A percentile compares a stretch with the other conserved stretches of the same genome.
phyloP scores from a whole-genome alignment of 257 asterid genomes.

The Dorcoceras hygrometricum region DNA sequence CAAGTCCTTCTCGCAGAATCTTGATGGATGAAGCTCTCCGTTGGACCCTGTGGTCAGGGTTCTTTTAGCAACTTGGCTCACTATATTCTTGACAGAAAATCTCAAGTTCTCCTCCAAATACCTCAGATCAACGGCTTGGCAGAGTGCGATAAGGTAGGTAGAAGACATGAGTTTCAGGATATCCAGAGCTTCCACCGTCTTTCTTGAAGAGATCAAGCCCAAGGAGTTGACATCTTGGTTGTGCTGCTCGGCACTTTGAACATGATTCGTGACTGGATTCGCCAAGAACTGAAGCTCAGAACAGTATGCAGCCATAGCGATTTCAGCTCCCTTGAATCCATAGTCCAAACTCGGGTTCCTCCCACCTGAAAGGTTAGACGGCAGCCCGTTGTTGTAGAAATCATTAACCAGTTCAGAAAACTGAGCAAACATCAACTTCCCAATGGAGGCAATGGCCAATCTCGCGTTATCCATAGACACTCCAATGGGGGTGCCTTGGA shows the following conservation, averaged over 20 bases:
- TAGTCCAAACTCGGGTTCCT: conserved; percentile 53
- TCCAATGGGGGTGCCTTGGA: conserved; percentile 53
- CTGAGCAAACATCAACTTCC: conserved; percentile 47
- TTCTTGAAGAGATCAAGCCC: conserved; percentile 47
- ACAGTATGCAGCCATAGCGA: conserved; percentile 53
- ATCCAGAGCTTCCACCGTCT: conserved; percentile 44
- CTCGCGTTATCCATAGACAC: conserved; percentile 54
- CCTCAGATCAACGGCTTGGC: conserved; percentile 47
- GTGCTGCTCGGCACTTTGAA: conserved; percentile 58
- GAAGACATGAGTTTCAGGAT: conserved; percentile 48
- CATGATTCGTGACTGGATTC: conserved; percentile 50
- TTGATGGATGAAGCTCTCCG: conserved; percentile 49
- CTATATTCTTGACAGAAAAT: conserved; percentile 40
- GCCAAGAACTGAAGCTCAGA: conserved; percentile 48
- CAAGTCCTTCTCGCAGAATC: conserved; percentile 45
- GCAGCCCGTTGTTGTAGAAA: conserved; percentile 45
- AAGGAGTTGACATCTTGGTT: conserved; percentile 54
- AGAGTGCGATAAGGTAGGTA: conserved; percentile 41
- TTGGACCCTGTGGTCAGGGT: conserved; percentile 38
- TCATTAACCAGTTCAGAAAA: conserved; percentile 48
- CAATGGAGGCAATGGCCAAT: conserved; percentile 46
- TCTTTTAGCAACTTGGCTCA: conserved; percentile 45
- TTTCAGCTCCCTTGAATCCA: conserved; percentile 51
- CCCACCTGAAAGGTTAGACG: conserved; percentile 45
- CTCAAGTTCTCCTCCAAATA: conserved; percentile 46